Evolutionary conservation across 148 eudicot species (phyloP).

Genomic region (Vaccinium macrocarpon): DNA sequence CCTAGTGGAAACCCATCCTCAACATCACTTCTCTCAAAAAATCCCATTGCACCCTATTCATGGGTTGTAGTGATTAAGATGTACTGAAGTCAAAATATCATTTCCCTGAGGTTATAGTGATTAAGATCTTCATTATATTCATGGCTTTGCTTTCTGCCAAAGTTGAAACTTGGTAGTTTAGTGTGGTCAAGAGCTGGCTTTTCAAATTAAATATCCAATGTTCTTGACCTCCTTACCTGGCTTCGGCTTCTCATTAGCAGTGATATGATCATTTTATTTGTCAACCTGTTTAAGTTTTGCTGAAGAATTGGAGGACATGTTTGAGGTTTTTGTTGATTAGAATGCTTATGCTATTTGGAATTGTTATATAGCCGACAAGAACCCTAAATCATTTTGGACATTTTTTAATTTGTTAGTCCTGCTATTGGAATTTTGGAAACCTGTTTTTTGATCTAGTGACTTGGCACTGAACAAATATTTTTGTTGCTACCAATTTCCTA

Average conservation of each 20-base stretch:
- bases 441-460: neutral
- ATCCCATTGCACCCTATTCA: too few species aligned
- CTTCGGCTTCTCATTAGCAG: neutral
- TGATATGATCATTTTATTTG: neutral
- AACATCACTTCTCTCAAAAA: too few species aligned
- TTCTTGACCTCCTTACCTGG: neutral
- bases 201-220: neutral
- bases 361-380: neutral
- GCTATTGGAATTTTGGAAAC: neutral
- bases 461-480: neutral
- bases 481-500: slow-evolving; percentile 35
- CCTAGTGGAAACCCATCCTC: too few species aligned
- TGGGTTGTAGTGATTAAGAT: too few species aligned
- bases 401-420: too few species aligned
- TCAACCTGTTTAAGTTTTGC: neutral
- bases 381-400: neutral
- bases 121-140: neutral
- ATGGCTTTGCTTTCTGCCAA: neutral
- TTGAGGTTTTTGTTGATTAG: neutral
- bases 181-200: neutral
- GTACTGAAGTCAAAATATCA: neutral
- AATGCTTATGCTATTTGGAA: neutral
- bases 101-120: neutral
- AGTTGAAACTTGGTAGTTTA: neutral
- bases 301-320: neutral